Conservation (phyloP, 2,329 filamentous ascomycete genomes). For the Penicillium sumatraense region DNA sequence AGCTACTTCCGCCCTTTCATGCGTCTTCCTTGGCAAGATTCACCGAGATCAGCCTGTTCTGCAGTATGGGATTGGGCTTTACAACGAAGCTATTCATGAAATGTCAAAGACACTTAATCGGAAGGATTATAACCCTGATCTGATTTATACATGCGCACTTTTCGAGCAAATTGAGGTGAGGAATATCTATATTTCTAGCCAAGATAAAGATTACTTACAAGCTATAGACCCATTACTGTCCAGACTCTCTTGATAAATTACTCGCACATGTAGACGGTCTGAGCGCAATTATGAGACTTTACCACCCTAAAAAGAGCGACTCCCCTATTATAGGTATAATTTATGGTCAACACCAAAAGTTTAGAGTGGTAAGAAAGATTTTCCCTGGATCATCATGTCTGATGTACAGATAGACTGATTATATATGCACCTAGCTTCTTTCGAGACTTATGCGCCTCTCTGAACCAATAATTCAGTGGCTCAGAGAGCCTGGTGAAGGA, state of each 20-base stretch:
- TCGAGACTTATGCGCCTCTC: neutral
- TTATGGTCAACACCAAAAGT: constrained; percentile 4
- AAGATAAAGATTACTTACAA: constrained; percentile 1
- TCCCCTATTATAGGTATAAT: neutral
- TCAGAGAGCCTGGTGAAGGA: neutral
- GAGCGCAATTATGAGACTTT: constrained; percentile 1
- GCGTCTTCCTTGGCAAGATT: constrained; percentile 7
- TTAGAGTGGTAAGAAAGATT: neutral
- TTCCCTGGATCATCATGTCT: neutral
- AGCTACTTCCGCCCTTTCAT: constrained; percentile 6
- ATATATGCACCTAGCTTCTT: neutral
- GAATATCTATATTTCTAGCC: neutral
- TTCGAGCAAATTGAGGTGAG: constrained; percentile 8
- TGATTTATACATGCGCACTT: constrained; percentile 5
- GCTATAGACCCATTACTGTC: constrained; percentile 1
- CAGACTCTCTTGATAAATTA: constrained; percentile 1
- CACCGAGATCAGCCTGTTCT: constrained; percentile 1
- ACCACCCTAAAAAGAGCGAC: neutral
- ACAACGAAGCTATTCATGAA: constrained; percentile 2
- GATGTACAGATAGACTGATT: neutral
- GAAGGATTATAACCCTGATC: constrained; percentile 1
- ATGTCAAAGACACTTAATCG: constrained; percentile 5
- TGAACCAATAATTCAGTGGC: neutral
- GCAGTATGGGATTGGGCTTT: constrained; percentile 2
- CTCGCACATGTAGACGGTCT: constrained; percentile 1